phyloP scores from a whole-genome alignment of 2,329 filamentous ascomycete genomes.

The Talaromyces sp. region DNA sequence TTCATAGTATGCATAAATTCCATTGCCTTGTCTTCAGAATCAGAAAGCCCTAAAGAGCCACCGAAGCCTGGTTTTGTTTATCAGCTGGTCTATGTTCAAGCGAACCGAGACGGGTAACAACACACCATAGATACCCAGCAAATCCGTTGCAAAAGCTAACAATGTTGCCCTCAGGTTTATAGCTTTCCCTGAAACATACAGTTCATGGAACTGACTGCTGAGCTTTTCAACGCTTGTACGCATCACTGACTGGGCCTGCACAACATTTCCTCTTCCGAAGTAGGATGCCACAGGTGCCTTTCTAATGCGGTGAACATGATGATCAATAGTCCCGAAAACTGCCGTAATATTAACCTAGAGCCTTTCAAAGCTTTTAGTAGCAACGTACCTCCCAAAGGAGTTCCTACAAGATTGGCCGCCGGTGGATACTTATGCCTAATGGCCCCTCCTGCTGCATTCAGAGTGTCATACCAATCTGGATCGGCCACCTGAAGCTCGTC shows the following conservation, averaged over 20 bases:
- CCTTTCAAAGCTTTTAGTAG: no score
- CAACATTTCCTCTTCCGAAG: slow-evolving; percentile 1
- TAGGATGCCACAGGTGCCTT: slow-evolving; percentile 1
- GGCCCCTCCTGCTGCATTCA: slow-evolving; percentile 22
- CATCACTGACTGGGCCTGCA: background rate
- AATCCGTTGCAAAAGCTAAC: slow-evolving; percentile 19
- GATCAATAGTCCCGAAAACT: background rate
- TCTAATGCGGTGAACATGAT: background rate
- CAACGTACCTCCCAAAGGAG: background rate
- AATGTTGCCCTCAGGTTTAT: slow-evolving; percentile 7
- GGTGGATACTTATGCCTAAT: slow-evolving; percentile 19
- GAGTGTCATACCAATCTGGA: slow-evolving; percentile 29
- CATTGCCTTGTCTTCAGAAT: background rate
- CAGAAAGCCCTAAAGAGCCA: background rate
- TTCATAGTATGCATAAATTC: background rate
- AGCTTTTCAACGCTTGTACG: slow-evolving; percentile 24
- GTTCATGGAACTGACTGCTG: slow-evolving; percentile 1
- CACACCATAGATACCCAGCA: slow-evolving; percentile 14
- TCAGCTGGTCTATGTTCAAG: no score
- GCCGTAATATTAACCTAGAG: background rate
- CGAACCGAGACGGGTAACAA: no score
- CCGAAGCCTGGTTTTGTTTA: no score
- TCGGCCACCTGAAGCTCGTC: slow-evolving; percentile 13
- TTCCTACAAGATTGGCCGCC: slow-evolving; percentile 17
- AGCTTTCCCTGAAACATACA: slow-evolving; percentile 2